Evolutionary conservation across 225 moss, liverwort and hornwort species (phyloP), one percentile per base, ranked within the genome.

Genomic region (Bryum argenteum): DNA sequence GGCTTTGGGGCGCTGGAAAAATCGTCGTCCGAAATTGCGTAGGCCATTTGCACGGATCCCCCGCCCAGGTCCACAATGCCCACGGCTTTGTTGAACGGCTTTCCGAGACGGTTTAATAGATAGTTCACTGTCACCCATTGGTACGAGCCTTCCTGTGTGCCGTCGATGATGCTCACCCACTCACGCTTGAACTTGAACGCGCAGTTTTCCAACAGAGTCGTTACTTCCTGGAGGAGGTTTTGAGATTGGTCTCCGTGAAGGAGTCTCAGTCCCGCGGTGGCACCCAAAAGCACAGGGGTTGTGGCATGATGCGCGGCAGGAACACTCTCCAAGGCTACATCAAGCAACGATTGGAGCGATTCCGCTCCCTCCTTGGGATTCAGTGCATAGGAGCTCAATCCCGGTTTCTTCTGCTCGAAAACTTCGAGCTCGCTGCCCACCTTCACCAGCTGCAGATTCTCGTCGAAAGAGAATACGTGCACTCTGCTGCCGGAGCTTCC

Each of bases 111-210:
- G 64, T 65, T 84, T 13, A 84, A 81, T 73, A 96, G 85, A 73
- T 96, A 96, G 69, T 96, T 96, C 52, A 96, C 82, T 20, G 96
- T 96, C 45, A 93, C 93, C 96, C 96, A 96, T 75, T 93, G 93
- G 82, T 96, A 96, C 0, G 96, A 87, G 47, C 96, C 96, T 79
- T 96, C 96, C 45, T 91, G 82, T 17, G 91, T 78, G 77, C 96
- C 96, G 33, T 93, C 93, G 63, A 96, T 81, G 66, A 96, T 91
- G 56, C 82, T 87, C 72, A 91, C 96, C 96, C 96, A 96, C 10
- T 85, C 79, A 67, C 84, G 65, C 76, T 96, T 73, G 54, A 96
- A 96, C 67, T 86, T 90, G 52, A 96, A 84, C 41, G 91, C 79
- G 72, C 91, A 84, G 14, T 77, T 63, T 33, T 83, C 78, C 58